Evolutionary conservation across 192 early-diverging fungal genomes (phyloP).

Genomic region (Geranomyces michiganensis): DNA sequence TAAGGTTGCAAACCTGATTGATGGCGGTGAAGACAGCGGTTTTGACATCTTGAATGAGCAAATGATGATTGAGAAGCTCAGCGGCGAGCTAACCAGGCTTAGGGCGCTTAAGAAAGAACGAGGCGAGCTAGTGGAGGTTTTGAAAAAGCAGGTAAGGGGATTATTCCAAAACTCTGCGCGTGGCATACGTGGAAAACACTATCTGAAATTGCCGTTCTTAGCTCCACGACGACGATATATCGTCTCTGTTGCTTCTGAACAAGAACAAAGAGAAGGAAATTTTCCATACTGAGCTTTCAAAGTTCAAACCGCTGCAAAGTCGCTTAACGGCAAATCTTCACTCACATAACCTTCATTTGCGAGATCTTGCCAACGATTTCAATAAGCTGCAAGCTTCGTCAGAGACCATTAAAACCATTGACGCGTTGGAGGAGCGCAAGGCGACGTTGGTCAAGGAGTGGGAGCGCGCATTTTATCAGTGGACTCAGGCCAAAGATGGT

Average conservation of each 20-base stretch:
- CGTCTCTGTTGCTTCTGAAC: constrained; percentile 74
- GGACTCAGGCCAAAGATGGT: constrained; percentile 67
- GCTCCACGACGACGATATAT: constrained; percentile 88
- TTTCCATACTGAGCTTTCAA: constrained; percentile 89
- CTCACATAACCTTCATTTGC: constrained; percentile 73
- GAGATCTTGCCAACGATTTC: constrained; percentile 76
- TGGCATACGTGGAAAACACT: no score
- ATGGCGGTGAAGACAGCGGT: constrained; percentile 53
- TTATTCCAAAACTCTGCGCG: constrained; percentile 1
- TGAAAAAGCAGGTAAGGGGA: constrained; percentile 76
- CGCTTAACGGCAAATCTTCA: constrained; percentile 74
- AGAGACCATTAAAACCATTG: constrained; percentile 40
- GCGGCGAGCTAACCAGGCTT: constrained; percentile 64
- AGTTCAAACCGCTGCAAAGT: constrained; percentile 80
- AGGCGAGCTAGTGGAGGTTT: constrained; percentile 66
- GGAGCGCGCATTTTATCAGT: constrained; percentile 63
- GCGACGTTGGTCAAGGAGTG: constrained; percentile 69
- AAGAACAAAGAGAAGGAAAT: constrained; percentile 83
- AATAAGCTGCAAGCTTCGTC: constrained; percentile 53
- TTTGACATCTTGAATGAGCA: constrained; percentile 59
- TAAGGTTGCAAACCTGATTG: constrained; percentile 59
- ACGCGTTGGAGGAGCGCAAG: constrained; percentile 72
- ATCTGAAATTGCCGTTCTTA: not conserved
- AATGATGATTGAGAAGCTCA: constrained; percentile 63
- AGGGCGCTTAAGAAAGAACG: constrained; percentile 72